These are phyloP conservation scores for Nothophytophthora sp. DNA, from an alignment of 352 stramenopile genomes.

Conservation along the genomic window DNA sequence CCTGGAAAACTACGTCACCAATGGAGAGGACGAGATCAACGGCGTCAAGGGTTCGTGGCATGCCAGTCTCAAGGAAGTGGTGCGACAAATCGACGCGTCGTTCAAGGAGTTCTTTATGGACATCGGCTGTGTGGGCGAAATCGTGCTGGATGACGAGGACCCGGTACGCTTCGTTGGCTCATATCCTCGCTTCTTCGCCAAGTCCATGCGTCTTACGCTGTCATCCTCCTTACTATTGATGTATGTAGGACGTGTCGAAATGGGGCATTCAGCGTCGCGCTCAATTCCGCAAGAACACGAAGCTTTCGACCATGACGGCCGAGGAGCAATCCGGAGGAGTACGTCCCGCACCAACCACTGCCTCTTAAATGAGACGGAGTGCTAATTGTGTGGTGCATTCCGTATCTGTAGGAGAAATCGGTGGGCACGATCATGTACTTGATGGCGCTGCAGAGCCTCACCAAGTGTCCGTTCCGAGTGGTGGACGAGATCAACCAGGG, in stretches of 20 bases:
- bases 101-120: conserved; percentile 87
- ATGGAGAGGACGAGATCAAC: conserved; percentile 68
- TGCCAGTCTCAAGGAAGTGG: conserved; percentile 61
- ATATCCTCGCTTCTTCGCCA: no score
- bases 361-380: no score
- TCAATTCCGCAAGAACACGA: conserved; percentile 86
- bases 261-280: conserved; percentile 86
- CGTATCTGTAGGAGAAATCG: conserved; percentile 76
- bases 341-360: conserved; percentile 30
- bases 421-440: conserved; percentile 92
- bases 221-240: background rate
- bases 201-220: no score
- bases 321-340: conserved; percentile 88
- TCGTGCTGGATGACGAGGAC: conserved; percentile 77
- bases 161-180: conserved; percentile 44
- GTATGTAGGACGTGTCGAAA: conserved; percentile 81
- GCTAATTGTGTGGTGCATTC: no score
- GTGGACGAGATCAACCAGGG: conserved; percentile 92
- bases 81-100: conserved; percentile 76
- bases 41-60: conserved; percentile 82
- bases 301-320: conserved; percentile 83
- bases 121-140: conserved; percentile 86
- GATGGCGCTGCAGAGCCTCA: conserved; percentile 88
- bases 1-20: conserved; percentile 63
- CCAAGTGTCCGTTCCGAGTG: conserved; percentile 86